phyloP scores from a whole-genome alignment of 768 basidiomycete species.

The Serendipita sp. region DNA sequence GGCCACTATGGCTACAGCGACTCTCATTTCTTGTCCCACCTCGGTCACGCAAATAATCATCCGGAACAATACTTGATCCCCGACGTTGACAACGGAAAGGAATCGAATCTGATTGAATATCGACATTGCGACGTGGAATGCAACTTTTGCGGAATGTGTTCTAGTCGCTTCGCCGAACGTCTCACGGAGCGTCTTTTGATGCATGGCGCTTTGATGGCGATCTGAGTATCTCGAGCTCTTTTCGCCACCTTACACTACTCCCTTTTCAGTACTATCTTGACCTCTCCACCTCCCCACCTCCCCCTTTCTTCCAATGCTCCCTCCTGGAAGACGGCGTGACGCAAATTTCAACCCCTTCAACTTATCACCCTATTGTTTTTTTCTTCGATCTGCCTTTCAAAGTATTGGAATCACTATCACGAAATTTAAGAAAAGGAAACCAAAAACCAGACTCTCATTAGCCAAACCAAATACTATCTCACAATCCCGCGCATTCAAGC shows the following conservation, averaged over 20 bases:
- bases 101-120: background rate
- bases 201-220: constrained; percentile 1
- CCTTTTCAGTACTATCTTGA: too few species aligned
- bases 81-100: constrained; percentile 1
- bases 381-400: background rate
- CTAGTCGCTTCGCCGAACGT: constrained; percentile 3
- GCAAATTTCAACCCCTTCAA: background rate
- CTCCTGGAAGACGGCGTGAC: background rate
- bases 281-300: background rate
- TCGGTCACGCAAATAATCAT: background rate
- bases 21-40: background rate
- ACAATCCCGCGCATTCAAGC: background rate
- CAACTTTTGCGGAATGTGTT: background rate
- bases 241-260: background rate
- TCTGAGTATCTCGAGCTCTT: background rate
- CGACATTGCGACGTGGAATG: background rate
- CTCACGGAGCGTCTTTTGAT: constrained; percentile 6
- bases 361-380: background rate
- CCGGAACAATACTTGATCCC: background rate
- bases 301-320: background rate
- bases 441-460: background rate
- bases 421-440: background rate
- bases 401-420: background rate
- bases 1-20: background rate
- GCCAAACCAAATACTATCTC: background rate